Conservation (phyloP, 257 asterid species). For the Solanum sparsipilum region DNA sequence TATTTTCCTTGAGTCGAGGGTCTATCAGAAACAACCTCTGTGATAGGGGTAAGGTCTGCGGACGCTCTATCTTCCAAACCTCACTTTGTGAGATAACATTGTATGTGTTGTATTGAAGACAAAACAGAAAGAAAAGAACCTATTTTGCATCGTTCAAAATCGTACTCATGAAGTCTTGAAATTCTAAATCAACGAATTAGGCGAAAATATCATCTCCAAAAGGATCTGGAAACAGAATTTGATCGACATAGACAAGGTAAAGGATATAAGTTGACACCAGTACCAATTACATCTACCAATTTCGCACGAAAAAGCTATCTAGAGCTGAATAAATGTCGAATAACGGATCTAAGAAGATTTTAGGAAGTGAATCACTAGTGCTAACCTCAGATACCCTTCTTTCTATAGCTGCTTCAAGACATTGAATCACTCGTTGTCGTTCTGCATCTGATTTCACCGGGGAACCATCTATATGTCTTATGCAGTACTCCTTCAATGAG, state of each 20-base stretch:
- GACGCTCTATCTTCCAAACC: too few species aligned
- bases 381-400: constrained; percentile 57
- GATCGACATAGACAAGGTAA: not conserved
- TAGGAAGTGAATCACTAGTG: not conserved
- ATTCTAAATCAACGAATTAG: not conserved
- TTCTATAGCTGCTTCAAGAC: constrained; percentile 68
- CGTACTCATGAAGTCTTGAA: not conserved
- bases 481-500: constrained; percentile 45
- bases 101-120: not conserved
- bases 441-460: constrained; percentile 58
- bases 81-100: too few species aligned
- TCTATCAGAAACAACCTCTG: not conserved
- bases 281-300: not conserved
- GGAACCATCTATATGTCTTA: constrained; percentile 53
- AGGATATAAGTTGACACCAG: not conserved
- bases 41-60: too few species aligned
- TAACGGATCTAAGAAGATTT: not conserved
- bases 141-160: not conserved
- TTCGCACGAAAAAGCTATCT: not conserved
- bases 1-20: not conserved
- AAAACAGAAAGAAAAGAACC: not conserved
- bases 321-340: not conserved
- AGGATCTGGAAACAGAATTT: not conserved
- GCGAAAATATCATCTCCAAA: not conserved
- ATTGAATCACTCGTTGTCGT: constrained; percentile 46